A percentile compares a stretch with the other conserved stretches of the same genome.
Conservation (phyloP, 2,329 filamentous ascomycete genomes). For the Diaporthe vaccinii region DNA sequence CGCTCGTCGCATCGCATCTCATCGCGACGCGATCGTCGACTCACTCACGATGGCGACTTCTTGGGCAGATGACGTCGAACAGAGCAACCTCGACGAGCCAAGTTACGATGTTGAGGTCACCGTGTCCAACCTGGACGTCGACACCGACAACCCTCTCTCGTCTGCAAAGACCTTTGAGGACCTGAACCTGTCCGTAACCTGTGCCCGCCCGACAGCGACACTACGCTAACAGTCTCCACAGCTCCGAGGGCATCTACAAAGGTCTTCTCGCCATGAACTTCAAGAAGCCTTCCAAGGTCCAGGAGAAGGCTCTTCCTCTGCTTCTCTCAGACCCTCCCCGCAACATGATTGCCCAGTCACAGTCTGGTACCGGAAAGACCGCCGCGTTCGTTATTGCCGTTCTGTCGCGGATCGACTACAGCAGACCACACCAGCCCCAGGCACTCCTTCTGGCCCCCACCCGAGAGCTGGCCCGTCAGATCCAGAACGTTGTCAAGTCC, state of each 20-base stretch:
- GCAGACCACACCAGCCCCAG: constrained; percentile 78
- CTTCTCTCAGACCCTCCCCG: constrained; percentile 87
- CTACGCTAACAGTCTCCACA: constrained; percentile 42
- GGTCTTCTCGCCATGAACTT: constrained; percentile 88
- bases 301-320: constrained; percentile 92
- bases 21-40: constrained; percentile 26
- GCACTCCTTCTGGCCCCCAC: constrained; percentile 92
- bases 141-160: constrained; percentile 88
- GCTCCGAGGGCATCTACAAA: constrained; percentile 76
- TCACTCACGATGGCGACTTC: constrained; percentile 21
- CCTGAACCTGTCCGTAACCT: constrained; percentile 79
- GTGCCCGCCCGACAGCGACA: constrained; percentile 40
- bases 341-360: constrained; percentile 99
- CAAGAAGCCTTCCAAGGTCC: constrained; percentile 96
- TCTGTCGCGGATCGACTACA: constrained; percentile 86
- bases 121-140: constrained; percentile 87
- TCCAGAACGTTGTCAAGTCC: constrained; percentile 83
- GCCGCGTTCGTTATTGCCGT: constrained; percentile 96
- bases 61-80: constrained; percentile 49
- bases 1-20: background rate
- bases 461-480: constrained; percentile 94
- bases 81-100: constrained; percentile 66
- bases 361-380: constrained; percentile 98
- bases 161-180: constrained; percentile 88
- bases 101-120: constrained; percentile 93